Conservation (phyloP, 805 yeast species). For the Diddensiella transvaalensis region DNA sequence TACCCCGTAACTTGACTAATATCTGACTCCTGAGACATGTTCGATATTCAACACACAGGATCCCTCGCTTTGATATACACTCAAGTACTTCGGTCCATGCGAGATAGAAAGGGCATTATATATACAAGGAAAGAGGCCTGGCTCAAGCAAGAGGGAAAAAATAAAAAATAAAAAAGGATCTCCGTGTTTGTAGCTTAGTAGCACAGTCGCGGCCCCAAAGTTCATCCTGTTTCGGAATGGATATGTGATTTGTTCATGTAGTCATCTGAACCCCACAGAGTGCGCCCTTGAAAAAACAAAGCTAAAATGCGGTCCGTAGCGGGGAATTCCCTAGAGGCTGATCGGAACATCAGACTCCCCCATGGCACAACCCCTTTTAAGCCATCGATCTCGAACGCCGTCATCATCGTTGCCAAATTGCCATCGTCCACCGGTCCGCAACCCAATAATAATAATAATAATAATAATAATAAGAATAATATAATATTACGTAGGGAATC, state of each 20-base stretch:
- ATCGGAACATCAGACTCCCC: background rate
- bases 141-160: background rate
- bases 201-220: background rate
- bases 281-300: background rate
- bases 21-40: background rate
- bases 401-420: too few relatives aligned
- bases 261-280: background rate
- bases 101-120: background rate
- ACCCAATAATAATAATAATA: too few relatives aligned
- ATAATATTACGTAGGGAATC: too few relatives aligned
- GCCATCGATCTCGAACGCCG: too few relatives aligned
- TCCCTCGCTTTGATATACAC: background rate
- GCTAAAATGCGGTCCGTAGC: background rate
- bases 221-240: background rate
- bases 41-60: background rate
- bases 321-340: background rate
- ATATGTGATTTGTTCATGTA: too few relatives aligned
- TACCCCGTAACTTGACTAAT: conserved; percentile 1
- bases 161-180: background rate
- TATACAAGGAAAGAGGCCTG: background rate
- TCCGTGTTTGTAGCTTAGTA: background rate
- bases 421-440: too few relatives aligned
- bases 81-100: background rate
- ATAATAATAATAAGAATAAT: too few relatives aligned
- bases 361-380: too few relatives aligned